Percentiles rank a stretch among this genome's conserved stretches.
Evolutionary conservation across 2,329 filamentous ascomycete species (phyloP).

Genomic region (Helotiales sp.): DNA sequence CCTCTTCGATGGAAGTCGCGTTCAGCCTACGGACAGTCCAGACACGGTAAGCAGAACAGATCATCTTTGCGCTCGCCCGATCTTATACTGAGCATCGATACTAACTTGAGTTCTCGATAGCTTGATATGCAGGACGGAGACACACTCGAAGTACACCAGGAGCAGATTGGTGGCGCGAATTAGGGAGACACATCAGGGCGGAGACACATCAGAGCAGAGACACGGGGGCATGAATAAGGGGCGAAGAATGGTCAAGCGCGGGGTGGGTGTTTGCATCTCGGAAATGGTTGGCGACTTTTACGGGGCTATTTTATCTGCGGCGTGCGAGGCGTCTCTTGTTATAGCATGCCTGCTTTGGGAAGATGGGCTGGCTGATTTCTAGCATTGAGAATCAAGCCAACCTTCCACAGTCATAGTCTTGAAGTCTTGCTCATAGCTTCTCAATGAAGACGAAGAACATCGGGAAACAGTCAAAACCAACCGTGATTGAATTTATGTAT

Average conservation of each 20-base stretch:
- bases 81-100: background rate
- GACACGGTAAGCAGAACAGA: slow-evolving; percentile 70
- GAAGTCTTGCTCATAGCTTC: background rate
- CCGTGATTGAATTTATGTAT: background rate
- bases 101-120: slow-evolving; percentile 47
- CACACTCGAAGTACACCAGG: slow-evolving; percentile 94
- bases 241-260: background rate
- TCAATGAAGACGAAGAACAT: background rate
- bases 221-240: background rate
- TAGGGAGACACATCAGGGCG: slow-evolving; percentile 18
- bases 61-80: background rate
- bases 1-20: slow-evolving; percentile 92
- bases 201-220: background rate
- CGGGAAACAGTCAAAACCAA: background rate
- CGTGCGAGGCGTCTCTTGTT: slow-evolving; percentile 31
- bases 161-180: slow-evolving; percentile 80
- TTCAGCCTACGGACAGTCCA: slow-evolving; percentile 85
- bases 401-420: slow-evolving; percentile 1
- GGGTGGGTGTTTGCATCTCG: slow-evolving; percentile 21
- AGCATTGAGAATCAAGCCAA: slow-evolving; percentile 15
- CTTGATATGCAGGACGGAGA: slow-evolving; percentile 97
- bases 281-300: slow-evolving; percentile 18
- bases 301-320: slow-evolving; percentile 25
- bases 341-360: slow-evolving; percentile 24
- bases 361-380: slow-evolving; percentile 19